Conservation (phyloP, 495 filamentous ascomycete species). For the Neurospora intermedia region DNA sequence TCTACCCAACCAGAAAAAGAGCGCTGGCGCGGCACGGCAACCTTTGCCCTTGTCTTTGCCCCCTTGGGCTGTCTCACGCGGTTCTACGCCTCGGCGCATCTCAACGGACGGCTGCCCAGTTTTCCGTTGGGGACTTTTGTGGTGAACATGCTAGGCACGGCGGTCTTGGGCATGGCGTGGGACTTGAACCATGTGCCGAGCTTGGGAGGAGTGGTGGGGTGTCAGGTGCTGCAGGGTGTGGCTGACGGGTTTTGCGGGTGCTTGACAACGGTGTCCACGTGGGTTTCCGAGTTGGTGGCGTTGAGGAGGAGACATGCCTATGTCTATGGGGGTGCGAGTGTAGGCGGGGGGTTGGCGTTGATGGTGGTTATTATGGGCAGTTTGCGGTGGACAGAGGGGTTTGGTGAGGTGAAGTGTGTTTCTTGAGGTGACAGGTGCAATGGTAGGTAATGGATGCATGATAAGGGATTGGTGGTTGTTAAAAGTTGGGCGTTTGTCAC, state of each 20-base stretch:
- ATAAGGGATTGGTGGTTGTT: not conserved
- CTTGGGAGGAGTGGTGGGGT: constrained; percentile 45
- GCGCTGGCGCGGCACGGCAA: constrained; percentile 60
- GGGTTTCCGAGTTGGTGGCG: constrained; percentile 69
- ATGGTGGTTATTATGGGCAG: constrained; percentile 72
- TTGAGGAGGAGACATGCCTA: constrained; percentile 60
- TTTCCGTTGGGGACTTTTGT: constrained; percentile 88
- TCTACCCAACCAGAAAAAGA: constrained; percentile 34
- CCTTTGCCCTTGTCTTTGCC: constrained; percentile 77
- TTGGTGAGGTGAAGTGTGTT: constrained; percentile 37
- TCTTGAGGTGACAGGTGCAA: constrained; percentile 6
- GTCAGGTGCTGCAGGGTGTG: constrained; percentile 74
- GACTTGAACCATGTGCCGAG: constrained; percentile 55
- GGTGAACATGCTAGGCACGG: constrained; percentile 72
- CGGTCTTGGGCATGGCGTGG: constrained; percentile 52
- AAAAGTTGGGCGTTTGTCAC: not conserved
- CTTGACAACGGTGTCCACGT: constrained; percentile 87
- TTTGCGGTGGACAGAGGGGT: constrained; percentile 64
- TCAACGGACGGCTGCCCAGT: constrained; percentile 53
- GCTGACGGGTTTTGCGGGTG: constrained; percentile 89
- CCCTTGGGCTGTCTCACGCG: constrained; percentile 68
- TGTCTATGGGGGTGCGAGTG: constrained; percentile 59
- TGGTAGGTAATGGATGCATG: not conserved
- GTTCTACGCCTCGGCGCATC: constrained; percentile 56
- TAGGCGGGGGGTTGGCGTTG: constrained; percentile 51